Conservation (phyloP, 1,284 basidiomycete genomes). For the Ustilago esculenta region DNA sequence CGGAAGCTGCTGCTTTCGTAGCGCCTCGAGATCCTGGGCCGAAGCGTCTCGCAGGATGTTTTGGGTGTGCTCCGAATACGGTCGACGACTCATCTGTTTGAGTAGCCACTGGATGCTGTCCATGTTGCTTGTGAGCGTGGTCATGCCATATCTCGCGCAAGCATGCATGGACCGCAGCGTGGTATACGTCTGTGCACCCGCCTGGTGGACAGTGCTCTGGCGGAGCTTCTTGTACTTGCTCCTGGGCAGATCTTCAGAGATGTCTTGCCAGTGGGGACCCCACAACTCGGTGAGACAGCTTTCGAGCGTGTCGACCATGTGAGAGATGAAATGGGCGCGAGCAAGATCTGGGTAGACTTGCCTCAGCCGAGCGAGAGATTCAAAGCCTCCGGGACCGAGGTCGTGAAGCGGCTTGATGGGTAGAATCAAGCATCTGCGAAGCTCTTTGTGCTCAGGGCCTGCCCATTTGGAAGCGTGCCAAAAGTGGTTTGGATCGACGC, state of each 20-base stretch:
- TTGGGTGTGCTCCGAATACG: constrained; percentile 17
- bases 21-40: constrained; percentile 1
- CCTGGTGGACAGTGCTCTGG: constrained; percentile 30
- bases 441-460: constrained; percentile 7
- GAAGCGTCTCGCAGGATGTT: constrained; percentile 2
- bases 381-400: constrained; percentile 29
- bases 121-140: constrained; percentile 53
- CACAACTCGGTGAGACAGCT: constrained; percentile 35
- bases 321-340: constrained; percentile 37
- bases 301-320: constrained; percentile 39
- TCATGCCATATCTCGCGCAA: constrained; percentile 38
- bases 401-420: constrained; percentile 33
- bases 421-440: constrained; percentile 21
- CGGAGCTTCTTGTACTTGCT: constrained; percentile 41
- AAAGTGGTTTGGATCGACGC: constrained; percentile 23
- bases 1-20: background rate
- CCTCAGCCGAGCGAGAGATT: constrained; percentile 13
- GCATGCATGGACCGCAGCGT: constrained; percentile 28
- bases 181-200: constrained; percentile 33
- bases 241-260: constrained; percentile 26
- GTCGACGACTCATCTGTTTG: constrained; percentile 34
- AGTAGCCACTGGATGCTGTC: constrained; percentile 55
- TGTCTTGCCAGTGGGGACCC: constrained; percentile 39
- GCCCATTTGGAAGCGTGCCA: constrained; percentile 45
- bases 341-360: constrained; percentile 34